A percentile compares a stretch with the other conserved stretches of the same genome.
phyloP scores from a whole-genome alignment of 805 yeast species.

The Candida dajiaensis region DNA sequence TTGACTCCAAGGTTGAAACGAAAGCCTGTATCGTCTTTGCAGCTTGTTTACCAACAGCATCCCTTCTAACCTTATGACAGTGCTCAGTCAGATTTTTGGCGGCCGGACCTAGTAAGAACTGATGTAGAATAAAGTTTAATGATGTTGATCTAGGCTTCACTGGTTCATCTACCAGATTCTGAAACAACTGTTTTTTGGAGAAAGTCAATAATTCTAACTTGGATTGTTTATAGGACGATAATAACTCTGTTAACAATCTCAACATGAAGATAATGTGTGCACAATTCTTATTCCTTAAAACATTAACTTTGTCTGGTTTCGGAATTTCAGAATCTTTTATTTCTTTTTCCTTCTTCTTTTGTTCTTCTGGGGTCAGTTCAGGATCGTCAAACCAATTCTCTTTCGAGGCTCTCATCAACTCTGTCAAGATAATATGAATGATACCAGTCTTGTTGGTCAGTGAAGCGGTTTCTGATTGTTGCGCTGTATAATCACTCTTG shows the following conservation, averaged over 20 bases:
- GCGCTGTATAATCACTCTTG: not conserved
- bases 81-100: constrained; percentile 24
- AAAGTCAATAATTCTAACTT: constrained; percentile 79
- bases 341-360: constrained; percentile 26
- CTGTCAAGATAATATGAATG: constrained; percentile 55
- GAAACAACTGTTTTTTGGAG: constrained; percentile 45
- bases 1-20: constrained; percentile 45
- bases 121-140: constrained; percentile 70
- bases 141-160: constrained; percentile 73
- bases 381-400: constrained; percentile 38
- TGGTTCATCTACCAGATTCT: constrained; percentile 22
- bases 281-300: constrained; percentile 50
- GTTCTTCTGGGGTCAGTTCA: constrained; percentile 17
- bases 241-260: constrained; percentile 60
- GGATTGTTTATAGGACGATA: constrained; percentile 73
- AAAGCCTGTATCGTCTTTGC: constrained; percentile 56
- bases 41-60: constrained; percentile 56
- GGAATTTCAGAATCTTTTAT: constrained; percentile 22
- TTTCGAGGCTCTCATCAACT: constrained; percentile 48
- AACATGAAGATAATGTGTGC: constrained; percentile 64
- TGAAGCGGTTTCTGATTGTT: constrained; percentile 5
- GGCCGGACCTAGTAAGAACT: constrained; percentile 49
- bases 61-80: constrained; percentile 43
- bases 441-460: constrained; percentile 44
- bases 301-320: constrained; percentile 24